Conservation (phyloP, 768 basidiomycete species). For the Phanerodontia chrysosporium region DNA sequence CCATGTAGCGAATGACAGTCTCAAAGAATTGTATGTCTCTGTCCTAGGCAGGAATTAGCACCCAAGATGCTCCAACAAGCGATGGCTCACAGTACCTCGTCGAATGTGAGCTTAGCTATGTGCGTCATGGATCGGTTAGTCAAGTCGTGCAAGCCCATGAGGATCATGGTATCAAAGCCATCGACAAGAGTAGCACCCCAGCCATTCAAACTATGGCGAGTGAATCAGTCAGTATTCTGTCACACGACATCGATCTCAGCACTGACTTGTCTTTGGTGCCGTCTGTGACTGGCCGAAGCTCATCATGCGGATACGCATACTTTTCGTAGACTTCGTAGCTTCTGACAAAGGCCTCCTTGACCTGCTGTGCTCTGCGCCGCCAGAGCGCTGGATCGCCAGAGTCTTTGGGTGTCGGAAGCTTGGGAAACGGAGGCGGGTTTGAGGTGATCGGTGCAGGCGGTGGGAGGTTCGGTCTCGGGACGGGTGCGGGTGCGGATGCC, state of each 20-base stretch:
- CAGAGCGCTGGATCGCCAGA: constrained; percentile 28
- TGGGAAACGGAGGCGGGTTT: not conserved
- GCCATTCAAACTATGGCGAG: constrained; percentile 62
- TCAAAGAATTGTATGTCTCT: constrained; percentile 61
- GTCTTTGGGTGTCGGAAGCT: not conserved
- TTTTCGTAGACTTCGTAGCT: constrained; percentile 64
- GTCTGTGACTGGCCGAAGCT: constrained; percentile 51
- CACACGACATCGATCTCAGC: not conserved
- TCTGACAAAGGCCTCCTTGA: constrained; percentile 59
- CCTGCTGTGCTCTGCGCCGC: constrained; percentile 47
- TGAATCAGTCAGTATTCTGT: not conserved
- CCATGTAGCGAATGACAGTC: constrained; percentile 80
- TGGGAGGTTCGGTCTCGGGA: not conserved
- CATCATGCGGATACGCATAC: constrained; percentile 61
- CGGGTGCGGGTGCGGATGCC: not conserved
- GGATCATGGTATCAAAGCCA: constrained; percentile 78
- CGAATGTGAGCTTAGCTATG: constrained; percentile 41
- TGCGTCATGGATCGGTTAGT: constrained; percentile 61
- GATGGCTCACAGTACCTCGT: constrained; percentile 1
- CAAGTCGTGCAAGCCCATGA: constrained; percentile 74
- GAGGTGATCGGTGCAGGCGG: not conserved
- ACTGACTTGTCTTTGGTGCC: constrained; percentile 47
- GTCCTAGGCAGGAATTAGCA: constrained; percentile 25
- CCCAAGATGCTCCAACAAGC: not conserved
- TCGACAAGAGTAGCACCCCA: constrained; percentile 81